A percentile compares a stretch with the other conserved stretches of the same genome.
phyloP scores from a whole-genome alignment of 257 asterid genomes.

The Salvia rosmarinus region DNA sequence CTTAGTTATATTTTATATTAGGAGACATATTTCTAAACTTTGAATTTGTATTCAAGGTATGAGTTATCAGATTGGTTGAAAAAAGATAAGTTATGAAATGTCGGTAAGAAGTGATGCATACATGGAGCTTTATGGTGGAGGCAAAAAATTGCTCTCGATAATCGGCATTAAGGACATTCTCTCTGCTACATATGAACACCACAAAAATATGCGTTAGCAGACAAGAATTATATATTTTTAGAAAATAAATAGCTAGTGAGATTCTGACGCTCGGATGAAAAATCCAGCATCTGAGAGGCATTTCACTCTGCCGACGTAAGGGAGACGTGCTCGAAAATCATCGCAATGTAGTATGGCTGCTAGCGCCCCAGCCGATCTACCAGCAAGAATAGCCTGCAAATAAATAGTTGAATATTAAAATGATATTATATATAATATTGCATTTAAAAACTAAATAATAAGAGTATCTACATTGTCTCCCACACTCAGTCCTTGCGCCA shows the following conservation, averaged over 20 bases:
- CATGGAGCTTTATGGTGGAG: background rate
- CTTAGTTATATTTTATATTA: too few species aligned
- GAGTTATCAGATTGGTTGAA: too few species aligned
- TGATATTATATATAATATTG: too few species aligned
- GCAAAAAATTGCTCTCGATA: background rate
- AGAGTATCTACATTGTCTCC: background rate
- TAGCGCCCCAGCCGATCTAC: background rate
- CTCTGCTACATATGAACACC: too few species aligned
- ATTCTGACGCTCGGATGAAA: constrained; percentile 7
- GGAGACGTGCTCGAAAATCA: background rate
- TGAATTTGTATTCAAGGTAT: too few species aligned
- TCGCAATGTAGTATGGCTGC: background rate
- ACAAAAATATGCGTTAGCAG: too few species aligned
- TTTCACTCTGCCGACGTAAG: background rate
- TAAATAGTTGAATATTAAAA: too few species aligned
- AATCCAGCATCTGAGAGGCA: background rate
- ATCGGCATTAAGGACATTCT: too few species aligned
- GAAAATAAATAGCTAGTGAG: too few species aligned
- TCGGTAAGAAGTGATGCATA: background rate
- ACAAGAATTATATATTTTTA: too few species aligned
- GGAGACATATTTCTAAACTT: too few species aligned
- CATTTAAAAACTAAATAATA: too few species aligned
- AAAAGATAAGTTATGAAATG: background rate
- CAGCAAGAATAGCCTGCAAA: background rate
- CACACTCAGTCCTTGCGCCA: background rate